Evolutionary conservation across 192 early-diverging fungal species (phyloP).

Genomic region (Umbelopsis ramanniana): DNA sequence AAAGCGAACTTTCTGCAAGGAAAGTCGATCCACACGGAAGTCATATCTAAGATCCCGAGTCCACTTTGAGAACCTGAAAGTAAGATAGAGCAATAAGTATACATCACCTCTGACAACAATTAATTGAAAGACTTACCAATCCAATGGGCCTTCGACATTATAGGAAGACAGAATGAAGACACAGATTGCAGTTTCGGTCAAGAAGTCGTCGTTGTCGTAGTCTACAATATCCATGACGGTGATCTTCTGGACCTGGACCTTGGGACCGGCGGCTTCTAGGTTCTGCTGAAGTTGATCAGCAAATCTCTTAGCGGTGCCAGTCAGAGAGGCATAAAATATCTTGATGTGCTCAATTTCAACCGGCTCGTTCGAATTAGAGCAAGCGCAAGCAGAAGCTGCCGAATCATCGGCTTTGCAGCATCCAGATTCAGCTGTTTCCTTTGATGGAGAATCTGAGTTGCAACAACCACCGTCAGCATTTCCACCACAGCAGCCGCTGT

Average conservation of each 20-base stretch:
- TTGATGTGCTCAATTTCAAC: slow-evolving; percentile 47
- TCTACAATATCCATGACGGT: slow-evolving; percentile 60
- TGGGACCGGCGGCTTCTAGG: slow-evolving; percentile 30
- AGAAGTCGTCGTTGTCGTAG: slow-evolving; percentile 66
- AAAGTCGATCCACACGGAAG: slow-evolving; percentile 59
- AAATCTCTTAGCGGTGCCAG: slow-evolving; percentile 58
- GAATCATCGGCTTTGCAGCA: slow-evolving; percentile 1
- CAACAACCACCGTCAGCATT: slow-evolving; percentile 15
- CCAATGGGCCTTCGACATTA: slow-evolving; percentile 68
- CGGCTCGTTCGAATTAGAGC: slow-evolving; percentile 3
- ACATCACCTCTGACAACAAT: not conserved
- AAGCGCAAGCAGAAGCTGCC: slow-evolving; percentile 12
- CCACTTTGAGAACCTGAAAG: slow-evolving; percentile 59
- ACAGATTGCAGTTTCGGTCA: slow-evolving; percentile 55
- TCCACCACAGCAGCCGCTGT: slow-evolving; percentile 18
- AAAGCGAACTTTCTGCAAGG: slow-evolving; percentile 58
- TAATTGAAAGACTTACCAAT: slow-evolving; percentile 46
- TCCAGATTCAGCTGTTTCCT: slow-evolving; percentile 8
- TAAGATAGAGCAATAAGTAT: no score
- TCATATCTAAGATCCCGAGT: slow-evolving; percentile 64
- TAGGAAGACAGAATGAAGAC: slow-evolving; percentile 71
- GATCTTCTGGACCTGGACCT: slow-evolving; percentile 35
- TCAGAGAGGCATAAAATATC: slow-evolving; percentile 61
- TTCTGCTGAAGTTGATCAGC: slow-evolving; percentile 46
- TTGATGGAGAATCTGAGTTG: slow-evolving; percentile 7